A percentile compares a stretch with the other conserved stretches of the same genome.
These are phyloP conservation scores for Candida broadrunensis DNA, from an alignment of 805 yeast genomes.

Conservation along the genomic window DNA sequence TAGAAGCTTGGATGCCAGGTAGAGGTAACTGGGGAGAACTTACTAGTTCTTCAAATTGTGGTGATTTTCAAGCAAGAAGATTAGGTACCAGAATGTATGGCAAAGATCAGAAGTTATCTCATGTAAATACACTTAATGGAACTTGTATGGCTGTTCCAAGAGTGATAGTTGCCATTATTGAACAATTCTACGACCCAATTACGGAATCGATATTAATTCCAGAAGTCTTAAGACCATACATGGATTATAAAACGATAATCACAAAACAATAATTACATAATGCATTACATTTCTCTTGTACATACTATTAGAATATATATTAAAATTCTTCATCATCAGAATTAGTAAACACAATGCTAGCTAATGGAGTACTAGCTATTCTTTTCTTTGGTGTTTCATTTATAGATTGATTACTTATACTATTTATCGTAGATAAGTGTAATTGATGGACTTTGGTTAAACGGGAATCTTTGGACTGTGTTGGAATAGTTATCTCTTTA, in stretches of 20 bases:
- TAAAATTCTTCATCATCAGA: conserved; percentile 6
- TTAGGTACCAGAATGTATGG: conserved; percentile 56
- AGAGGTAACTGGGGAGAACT: conserved; percentile 91
- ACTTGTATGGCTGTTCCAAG: conserved; percentile 96
- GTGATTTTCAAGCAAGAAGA: conserved; percentile 86
- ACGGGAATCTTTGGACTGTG: not conserved
- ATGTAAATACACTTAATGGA: conserved; percentile 85
- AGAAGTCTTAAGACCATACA: conserved; percentile 59
- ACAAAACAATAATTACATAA: conserved; percentile 5
- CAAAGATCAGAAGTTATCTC: conserved; percentile 36
- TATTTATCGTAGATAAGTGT: conserved; percentile 17
- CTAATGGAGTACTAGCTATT: conserved; percentile 25
- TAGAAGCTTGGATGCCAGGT: conserved; percentile 99
- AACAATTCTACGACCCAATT: conserved; percentile 69
- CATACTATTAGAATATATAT: not conserved
- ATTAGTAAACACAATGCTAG: conserved; percentile 3
- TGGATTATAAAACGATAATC: conserved; percentile 58
- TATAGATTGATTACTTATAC: conserved; percentile 6
- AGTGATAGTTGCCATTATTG: conserved; percentile 83
- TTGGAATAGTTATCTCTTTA: not conserved
- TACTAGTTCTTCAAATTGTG: conserved; percentile 87
- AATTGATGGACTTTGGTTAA: conserved; percentile 19
- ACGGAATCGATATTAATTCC: conserved; percentile 62
- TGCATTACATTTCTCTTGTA: not conserved
- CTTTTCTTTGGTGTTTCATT: conserved; percentile 13